Evolutionary conservation across 2,329 filamentous ascomycete genomes (phyloP).

Genomic region (Arthrobotrys iridis): DNA sequence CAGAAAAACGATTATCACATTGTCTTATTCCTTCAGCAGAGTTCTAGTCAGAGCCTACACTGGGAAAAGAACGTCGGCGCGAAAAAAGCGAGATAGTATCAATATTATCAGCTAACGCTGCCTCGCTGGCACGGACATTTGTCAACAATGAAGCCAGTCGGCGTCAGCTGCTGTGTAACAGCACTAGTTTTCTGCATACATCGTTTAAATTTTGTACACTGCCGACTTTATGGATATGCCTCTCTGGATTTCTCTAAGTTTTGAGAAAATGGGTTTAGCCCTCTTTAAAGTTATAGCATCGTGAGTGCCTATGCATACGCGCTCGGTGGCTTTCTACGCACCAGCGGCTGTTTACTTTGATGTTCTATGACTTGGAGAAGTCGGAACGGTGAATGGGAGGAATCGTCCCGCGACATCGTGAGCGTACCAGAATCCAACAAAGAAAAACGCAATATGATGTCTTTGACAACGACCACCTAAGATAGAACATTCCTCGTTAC

Average conservation of each 20-base stretch:
- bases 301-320: no score
- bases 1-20: not conserved
- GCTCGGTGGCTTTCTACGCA: no score
- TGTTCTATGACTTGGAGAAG: no score
- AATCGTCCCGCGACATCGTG: not conserved
- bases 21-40: not conserved
- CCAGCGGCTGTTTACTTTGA: no score
- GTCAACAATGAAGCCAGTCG: not conserved
- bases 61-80: not conserved
- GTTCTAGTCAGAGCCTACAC: not conserved
- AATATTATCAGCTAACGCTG: not conserved
- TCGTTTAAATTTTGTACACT: no score
- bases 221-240: no score
- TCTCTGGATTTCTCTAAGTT: no score
- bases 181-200: not conserved
- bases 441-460: slow-evolving; percentile 21
- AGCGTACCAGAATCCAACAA: slow-evolving; percentile 20
- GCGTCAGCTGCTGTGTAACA: not conserved
- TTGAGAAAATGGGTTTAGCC: no score
- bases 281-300: no score
- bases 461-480: slow-evolving; percentile 25
- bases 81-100: not conserved
- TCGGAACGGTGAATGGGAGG: no score
- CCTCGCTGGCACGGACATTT: no score
- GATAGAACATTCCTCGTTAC: not conserved